These are phyloP conservation scores for Sugiyamaella americana DNA, from an alignment of 805 yeast species.

Conservation along the genomic window DNA sequence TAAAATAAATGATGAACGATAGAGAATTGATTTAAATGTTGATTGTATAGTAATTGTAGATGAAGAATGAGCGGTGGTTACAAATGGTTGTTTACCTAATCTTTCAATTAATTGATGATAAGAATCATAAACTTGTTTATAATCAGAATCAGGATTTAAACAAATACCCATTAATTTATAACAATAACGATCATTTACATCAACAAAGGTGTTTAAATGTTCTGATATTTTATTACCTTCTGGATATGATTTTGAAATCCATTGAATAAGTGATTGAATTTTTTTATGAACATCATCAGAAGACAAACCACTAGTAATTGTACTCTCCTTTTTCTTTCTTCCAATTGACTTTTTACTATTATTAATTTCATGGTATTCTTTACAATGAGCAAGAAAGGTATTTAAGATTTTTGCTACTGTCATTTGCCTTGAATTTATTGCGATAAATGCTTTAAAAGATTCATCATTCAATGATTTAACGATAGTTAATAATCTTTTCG, in stretches of 20 bases:
- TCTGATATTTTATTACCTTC: conserved; percentile 42
- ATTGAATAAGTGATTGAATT: conserved; percentile 38
- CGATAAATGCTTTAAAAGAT: conserved; percentile 58
- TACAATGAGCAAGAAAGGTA: conserved; percentile 6
- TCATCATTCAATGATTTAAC: conserved; percentile 47
- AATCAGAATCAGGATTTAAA: conserved; percentile 52
- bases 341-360: not conserved
- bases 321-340: not conserved
- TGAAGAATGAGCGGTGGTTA: conserved; percentile 3
- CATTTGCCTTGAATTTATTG: conserved; percentile 60
- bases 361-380: not conserved
- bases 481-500: conserved; percentile 47
- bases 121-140: conserved; percentile 52
- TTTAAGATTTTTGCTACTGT: conserved; percentile 42
- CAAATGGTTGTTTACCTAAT: not conserved
- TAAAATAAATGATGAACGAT: conserved; percentile 53
- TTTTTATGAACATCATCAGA: conserved; percentile 35
- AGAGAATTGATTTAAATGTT: conserved; percentile 52
- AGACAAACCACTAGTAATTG: not conserved
- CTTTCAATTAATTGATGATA: conserved; percentile 46
- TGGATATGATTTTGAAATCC: conserved; percentile 59
- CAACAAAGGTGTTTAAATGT: conserved; percentile 47
- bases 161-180: conserved; percentile 51
- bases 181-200: conserved; percentile 51
- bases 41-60: conserved; percentile 46